Base-by-base conservation (phyloP, 768 basidiomycete genomes). In the Lactifluus subvellereus region DNA sequence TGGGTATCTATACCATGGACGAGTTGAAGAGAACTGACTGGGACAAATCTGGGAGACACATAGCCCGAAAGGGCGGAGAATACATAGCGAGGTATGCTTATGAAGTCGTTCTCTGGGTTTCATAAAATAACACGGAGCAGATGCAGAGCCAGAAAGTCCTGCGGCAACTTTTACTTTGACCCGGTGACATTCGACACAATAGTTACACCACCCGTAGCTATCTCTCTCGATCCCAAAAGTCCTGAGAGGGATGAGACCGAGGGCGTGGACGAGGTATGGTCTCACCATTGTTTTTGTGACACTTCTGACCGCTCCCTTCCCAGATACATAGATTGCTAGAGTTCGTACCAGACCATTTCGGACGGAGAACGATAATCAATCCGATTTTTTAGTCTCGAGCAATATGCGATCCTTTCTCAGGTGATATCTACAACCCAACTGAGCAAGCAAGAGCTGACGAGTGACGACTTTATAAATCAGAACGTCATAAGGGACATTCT, bases 341-440 rank as follows among this genome's bases (percentile, higher is more conserved):
- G 60, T 65, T 52, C 45, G 59, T 60, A 45, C 22, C 16, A 20
- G 22, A 30, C n/a, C n/a, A 11, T 56, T 37, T 53, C 40, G 35
- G n/a, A 30, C 6, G n/a, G 6, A 4, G 14, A 47, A 22, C 47
- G 27, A 20, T 27, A 32, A 11, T 60, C 16, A 48, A 6, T 40
- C 27, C 22, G 40, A 4, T 18, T 14, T 8, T 7, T 14, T 20
- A 66, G 65, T 56, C 57, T 66, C 42, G 62, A 64, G n/a, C 63
- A 66, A 38, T 66, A 59, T n/a, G 51, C 58, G 2, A 50, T 63
- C 2, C 38, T 56, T 32, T 60, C 62, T 30, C 66, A 61, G 54
- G 58, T 66, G 33, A 38, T 40, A 4, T 20, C 42, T 47, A 3
- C 16, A n/a, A 16, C 10, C 9, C 20, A 14, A 9, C 8, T 4